Evolutionary conservation across 495 filamentous ascomycete genomes (phyloP).

Genomic region (Annulohypoxylon moriforme): DNA sequence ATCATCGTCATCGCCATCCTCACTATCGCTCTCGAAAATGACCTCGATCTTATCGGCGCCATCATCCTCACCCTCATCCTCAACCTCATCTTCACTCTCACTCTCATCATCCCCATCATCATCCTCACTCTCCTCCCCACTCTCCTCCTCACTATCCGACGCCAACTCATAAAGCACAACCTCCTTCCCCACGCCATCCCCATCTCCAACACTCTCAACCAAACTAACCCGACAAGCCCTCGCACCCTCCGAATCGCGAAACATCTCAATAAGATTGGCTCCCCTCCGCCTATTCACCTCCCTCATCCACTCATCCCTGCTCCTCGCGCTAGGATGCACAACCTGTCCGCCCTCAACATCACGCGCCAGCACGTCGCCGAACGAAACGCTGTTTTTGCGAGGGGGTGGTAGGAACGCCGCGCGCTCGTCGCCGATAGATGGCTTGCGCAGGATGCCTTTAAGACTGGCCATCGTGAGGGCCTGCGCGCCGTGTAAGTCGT

Average conservation of each 20-base stretch:
- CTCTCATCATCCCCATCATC: not conserved
- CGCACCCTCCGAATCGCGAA: not conserved
- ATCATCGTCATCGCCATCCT: not conserved
- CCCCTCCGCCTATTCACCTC: not conserved
- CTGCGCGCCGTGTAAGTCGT: not conserved
- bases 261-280: not conserved
- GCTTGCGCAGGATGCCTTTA: constrained; percentile 2
- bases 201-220: not conserved
- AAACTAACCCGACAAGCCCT: not conserved
- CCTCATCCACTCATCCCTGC: not conserved
- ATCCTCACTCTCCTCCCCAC: not conserved
- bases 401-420: not conserved
- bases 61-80: not conserved
- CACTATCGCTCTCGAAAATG: not conserved
- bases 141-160: not conserved
- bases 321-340: not conserved
- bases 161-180: not conserved
- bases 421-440: not conserved
- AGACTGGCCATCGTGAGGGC: not conserved
- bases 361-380: constrained; percentile 12
- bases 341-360: constrained; percentile 2
- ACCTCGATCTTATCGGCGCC: not conserved
- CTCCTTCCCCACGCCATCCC: not conserved
- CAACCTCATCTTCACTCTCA: not conserved
- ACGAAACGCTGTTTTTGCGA: not conserved